phyloP scores from a whole-genome alignment of 352 stramenopile genomes.

The Peronospora farinosa region DNA sequence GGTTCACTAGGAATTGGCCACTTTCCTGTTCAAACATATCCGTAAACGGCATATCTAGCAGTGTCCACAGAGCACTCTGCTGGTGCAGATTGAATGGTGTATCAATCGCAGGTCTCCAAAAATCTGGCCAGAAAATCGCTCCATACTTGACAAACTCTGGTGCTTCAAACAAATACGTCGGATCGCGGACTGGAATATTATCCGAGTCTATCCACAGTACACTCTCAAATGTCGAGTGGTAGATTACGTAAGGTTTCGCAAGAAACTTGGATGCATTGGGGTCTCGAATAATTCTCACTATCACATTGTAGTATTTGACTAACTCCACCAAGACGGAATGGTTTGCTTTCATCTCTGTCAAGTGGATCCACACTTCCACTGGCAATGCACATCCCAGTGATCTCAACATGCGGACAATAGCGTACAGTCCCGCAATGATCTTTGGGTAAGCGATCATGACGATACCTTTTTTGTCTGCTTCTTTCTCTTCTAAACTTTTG shows the following conservation, averaged over 20 bases:
- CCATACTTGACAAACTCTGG: conserved; percentile 53
- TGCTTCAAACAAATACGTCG: conserved; percentile 74
- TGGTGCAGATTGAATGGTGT: conserved; percentile 74
- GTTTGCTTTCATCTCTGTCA: conserved; percentile 41
- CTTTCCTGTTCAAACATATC: conserved; percentile 86
- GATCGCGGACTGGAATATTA: conserved; percentile 69
- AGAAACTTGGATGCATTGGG: conserved; percentile 59
- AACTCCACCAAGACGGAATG: conserved; percentile 62
- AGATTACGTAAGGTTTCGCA: conserved; percentile 77
- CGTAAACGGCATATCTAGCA: conserved; percentile 78
- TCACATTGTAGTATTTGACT: conserved; percentile 43
- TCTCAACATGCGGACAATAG: conserved; percentile 55
- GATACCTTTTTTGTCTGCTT: conserved; percentile 36
- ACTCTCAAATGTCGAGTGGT: conserved; percentile 65
- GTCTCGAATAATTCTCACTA: conserved; percentile 54
- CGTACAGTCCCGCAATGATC: conserved; percentile 59
- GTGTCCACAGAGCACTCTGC: conserved; percentile 57
- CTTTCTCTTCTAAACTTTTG: conserved; percentile 3
- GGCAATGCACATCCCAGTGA: conserved; percentile 38
- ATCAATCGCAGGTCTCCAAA: conserved; percentile 54
- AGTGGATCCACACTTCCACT: conserved; percentile 60
- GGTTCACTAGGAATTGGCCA: conserved; percentile 69
- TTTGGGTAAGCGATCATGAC: conserved; percentile 70
- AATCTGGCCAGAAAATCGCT: conserved; percentile 83
- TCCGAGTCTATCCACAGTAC: conserved; percentile 80